Conservation (phyloP, 805 yeast species). For the Sungouiozyma ichnusensis region DNA sequence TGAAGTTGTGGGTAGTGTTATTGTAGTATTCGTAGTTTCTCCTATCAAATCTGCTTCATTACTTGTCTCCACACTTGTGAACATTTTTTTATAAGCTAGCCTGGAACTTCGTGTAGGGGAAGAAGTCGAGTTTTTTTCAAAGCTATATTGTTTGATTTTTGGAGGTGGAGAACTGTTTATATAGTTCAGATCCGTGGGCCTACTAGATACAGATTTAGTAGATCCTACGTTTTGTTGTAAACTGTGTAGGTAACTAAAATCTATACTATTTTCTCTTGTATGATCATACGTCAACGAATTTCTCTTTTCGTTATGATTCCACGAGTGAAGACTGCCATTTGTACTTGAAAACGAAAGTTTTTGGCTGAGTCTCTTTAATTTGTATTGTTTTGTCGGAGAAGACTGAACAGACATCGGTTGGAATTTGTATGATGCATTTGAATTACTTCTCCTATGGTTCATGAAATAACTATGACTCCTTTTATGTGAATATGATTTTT, state of each 20-base stretch:
- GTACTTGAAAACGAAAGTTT: conserved; percentile 25
- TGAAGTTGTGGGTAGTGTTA: conserved; percentile 4
- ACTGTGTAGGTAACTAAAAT: conserved; percentile 24
- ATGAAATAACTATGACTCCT: background rate
- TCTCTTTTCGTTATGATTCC: background rate
- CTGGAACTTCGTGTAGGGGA: background rate
- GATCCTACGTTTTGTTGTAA: conserved; percentile 10
- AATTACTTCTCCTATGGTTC: conserved; percentile 15
- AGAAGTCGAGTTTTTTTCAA: background rate
- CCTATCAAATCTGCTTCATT: background rate
- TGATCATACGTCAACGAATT: conserved; percentile 6
- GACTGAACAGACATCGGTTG: conserved; percentile 12
- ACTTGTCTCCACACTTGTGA: background rate
- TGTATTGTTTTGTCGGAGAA: conserved; percentile 23
- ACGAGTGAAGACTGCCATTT: conserved; percentile 11
- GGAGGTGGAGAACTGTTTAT: background rate
- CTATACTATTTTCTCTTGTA: conserved; percentile 21
- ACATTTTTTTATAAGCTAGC: background rate
- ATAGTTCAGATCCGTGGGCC: background rate
- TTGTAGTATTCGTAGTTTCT: conserved; percentile 2
- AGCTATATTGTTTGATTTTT: background rate
- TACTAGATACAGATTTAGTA: background rate
- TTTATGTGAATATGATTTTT: background rate
- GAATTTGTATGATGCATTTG: conserved; percentile 12
- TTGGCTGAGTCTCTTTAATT: conserved; percentile 21